These are phyloP conservation scores for Saccharum officinarum DNA, from an alignment of 176 grass and related monocot genomes.

Conservation along the genomic window DNA sequence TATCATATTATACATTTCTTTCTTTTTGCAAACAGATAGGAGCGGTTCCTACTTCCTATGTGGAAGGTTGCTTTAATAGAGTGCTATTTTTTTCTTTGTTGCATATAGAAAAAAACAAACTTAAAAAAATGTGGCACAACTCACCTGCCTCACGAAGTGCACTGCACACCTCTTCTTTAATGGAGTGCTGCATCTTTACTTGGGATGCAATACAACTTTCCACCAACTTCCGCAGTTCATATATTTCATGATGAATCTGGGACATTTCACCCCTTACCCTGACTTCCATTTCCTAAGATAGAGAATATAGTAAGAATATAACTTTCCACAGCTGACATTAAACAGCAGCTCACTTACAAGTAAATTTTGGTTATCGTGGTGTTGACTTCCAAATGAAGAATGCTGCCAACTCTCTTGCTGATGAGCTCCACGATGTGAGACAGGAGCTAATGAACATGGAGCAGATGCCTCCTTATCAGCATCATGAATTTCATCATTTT, in stretches of 20 bases:
- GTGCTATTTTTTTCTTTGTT: neutral
- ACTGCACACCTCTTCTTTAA: conserved; percentile 81
- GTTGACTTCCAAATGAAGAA: conserved; percentile 55
- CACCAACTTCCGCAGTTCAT: conserved; percentile 78
- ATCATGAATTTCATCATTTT: conserved; percentile 55
- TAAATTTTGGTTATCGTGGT: conserved; percentile 47
- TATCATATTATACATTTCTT: neutral
- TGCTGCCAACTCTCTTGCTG: conserved; percentile 56
- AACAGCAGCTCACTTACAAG: conserved; percentile 50
- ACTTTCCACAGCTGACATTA: conserved; percentile 5
- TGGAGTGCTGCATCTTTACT: conserved; percentile 67
- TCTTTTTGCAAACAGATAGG: neutral
- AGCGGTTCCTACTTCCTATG: neutral
- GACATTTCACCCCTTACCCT: conserved; percentile 73
- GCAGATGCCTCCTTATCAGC: conserved; percentile 49
- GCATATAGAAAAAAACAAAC: neutral
- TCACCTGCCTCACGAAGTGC: conserved; percentile 79
- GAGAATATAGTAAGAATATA: conserved; percentile 40
- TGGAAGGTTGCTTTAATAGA: neutral
- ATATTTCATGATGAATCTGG: conserved; percentile 89
- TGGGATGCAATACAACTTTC: conserved; percentile 91
- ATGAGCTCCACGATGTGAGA: conserved; percentile 40
- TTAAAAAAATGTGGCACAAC: conserved; percentile 12
- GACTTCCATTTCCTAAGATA: conserved; percentile 56
- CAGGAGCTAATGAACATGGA: conserved; percentile 55